A percentile compares a stretch with the other conserved stretches of the same genome.
Conservation (phyloP, 192 early-diverging fungal species). For the Linnemannia exigua region DNA sequence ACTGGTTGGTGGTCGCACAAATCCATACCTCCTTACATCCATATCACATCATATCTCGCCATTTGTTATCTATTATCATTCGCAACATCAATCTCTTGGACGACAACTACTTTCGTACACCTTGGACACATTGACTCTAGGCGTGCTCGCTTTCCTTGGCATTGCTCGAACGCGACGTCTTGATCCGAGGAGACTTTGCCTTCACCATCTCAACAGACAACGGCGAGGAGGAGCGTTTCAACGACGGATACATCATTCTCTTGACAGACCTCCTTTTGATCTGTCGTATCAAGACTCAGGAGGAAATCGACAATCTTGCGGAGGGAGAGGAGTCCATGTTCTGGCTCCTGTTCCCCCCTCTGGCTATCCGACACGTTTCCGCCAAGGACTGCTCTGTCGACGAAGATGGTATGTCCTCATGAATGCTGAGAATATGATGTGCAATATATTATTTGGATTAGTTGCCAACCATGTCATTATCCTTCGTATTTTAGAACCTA, state of each 20-base stretch:
- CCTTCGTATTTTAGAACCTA: constrained; percentile 28
- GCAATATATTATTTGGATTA: neutral
- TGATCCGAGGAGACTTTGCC: constrained; percentile 46
- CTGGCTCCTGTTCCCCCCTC: constrained; percentile 64
- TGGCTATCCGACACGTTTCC: constrained; percentile 59
- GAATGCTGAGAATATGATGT: neutral
- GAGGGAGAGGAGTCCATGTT: constrained; percentile 39
- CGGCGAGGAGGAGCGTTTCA: constrained; percentile 35
- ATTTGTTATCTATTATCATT: neutral
- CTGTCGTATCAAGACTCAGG: constrained; percentile 55
- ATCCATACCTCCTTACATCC: neutral
- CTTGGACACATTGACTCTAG: neutral
- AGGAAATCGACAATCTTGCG: constrained; percentile 52
- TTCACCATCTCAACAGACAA: constrained; percentile 49
- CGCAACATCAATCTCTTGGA: neutral
- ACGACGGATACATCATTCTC: constrained; percentile 58
- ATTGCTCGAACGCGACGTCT: constrained; percentile 50
- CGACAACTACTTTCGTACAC: neutral
- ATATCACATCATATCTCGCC: neutral
- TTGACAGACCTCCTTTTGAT: constrained; percentile 63
- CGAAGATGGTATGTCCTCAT: constrained; percentile 35
- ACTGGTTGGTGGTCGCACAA: neutral
- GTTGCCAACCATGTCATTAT: too few species aligned
- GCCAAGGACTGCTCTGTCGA: constrained; percentile 48
- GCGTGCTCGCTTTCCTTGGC: constrained; percentile 44